Conservation (phyloP, 371 early-diverging fungal species). For the Zancudomyces culisetae region DNA sequence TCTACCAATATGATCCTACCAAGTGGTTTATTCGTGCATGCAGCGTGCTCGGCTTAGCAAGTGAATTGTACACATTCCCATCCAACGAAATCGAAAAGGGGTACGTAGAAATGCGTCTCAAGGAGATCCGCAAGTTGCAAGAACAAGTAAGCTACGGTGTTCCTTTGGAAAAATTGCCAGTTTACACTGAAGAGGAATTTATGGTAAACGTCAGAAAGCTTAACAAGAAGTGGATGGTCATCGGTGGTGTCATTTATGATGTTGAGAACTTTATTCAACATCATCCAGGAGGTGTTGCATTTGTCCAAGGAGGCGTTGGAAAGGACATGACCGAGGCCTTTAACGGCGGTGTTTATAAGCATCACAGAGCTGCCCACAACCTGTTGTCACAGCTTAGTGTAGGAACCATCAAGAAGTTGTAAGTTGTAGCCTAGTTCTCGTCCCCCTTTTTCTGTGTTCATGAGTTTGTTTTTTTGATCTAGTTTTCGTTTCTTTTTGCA, state of each 20-base stretch:
- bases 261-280: constrained; percentile 68
- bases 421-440: neutral
- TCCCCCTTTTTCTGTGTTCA: neutral
- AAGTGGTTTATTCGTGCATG: constrained; percentile 69
- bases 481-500: neutral
- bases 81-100: constrained; percentile 78
- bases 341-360: constrained; percentile 75
- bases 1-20: constrained; percentile 86
- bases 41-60: constrained; percentile 57
- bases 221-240: constrained; percentile 56
- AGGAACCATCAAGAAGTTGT: neutral
- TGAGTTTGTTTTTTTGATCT: too few species aligned
- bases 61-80: constrained; percentile 73
- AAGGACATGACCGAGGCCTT: constrained; percentile 70
- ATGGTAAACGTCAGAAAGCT: constrained; percentile 33
- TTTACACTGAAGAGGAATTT: constrained; percentile 55
- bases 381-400: constrained; percentile 12
- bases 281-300: constrained; percentile 78
- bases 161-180: constrained; percentile 48
- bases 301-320: constrained; percentile 52
- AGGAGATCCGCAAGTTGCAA: constrained; percentile 44
- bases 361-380: constrained; percentile 64
- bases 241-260: constrained; percentile 79
- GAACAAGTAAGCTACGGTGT: constrained; percentile 50
- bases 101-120: constrained; percentile 57